Evolutionary conservation across 2,329 filamentous ascomycete species (phyloP).

Genomic region (Neoascochyta sp.): DNA sequence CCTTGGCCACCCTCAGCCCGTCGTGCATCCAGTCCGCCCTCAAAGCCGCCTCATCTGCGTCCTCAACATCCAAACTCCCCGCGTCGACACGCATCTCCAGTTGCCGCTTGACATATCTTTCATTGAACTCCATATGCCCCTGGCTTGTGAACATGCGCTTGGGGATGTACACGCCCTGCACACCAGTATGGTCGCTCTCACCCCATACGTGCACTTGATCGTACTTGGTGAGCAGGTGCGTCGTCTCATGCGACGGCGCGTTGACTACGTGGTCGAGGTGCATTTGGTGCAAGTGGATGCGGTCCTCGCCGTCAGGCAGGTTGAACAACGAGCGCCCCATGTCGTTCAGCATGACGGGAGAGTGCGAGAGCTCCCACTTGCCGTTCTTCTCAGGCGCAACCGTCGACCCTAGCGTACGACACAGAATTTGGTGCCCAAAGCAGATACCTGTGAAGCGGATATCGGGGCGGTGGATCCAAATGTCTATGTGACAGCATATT

Average conservation of each 20-base stretch:
- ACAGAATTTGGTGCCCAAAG: constrained; percentile 49
- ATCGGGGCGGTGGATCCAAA: constrained; percentile 51
- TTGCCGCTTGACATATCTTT: constrained; percentile 46
- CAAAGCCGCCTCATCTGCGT: constrained; percentile 35
- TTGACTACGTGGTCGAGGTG: constrained; percentile 45
- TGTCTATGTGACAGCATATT: constrained; percentile 28
- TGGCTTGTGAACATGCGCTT: constrained; percentile 47
- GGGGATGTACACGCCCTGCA: constrained; percentile 47
- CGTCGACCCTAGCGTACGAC: constrained; percentile 41
- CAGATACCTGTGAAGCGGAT: constrained; percentile 51
- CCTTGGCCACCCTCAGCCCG: constrained; percentile 26
- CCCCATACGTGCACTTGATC: constrained; percentile 51
- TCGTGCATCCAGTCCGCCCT: constrained; percentile 34
- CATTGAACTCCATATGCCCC: constrained; percentile 48
- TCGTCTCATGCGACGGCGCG: constrained; percentile 26
- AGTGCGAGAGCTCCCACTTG: constrained; percentile 49
- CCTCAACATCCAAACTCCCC: constrained; percentile 38
- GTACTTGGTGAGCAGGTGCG: constrained; percentile 23
- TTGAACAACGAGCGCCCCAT: constrained; percentile 44
- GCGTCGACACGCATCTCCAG: constrained; percentile 45
- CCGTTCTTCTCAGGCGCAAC: constrained; percentile 38
- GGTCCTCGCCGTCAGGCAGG: constrained; percentile 22
- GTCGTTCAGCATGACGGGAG: constrained; percentile 39
- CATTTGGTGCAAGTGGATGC: constrained; percentile 47
- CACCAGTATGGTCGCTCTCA: constrained; percentile 42